phyloP scores from a whole-genome alignment of 2,329 filamentous ascomycete species.

The Karstenula rhodostoma region DNA sequence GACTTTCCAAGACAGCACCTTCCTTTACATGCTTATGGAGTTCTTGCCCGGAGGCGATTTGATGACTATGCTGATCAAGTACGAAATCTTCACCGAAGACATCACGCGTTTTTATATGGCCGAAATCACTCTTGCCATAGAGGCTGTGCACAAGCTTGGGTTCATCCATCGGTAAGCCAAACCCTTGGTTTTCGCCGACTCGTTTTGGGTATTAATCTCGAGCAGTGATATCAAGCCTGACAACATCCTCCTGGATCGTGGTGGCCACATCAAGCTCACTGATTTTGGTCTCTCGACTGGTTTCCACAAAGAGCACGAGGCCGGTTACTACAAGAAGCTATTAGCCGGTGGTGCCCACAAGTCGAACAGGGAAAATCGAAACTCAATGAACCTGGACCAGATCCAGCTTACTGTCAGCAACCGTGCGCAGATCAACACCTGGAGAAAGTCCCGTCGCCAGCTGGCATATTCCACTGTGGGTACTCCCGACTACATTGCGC shows the following conservation, averaged over 20 bases:
- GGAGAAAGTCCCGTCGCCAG: conserved; percentile 92
- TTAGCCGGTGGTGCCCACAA: conserved; percentile 71
- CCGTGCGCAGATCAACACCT: conserved; percentile 97
- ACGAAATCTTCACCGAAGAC: conserved; percentile 98
- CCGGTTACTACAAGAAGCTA: conserved; percentile 97
- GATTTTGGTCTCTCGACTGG: conserved; percentile 98
- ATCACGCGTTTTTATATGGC: conserved; percentile 99
- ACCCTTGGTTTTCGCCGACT: neutral
- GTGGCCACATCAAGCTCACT: conserved; percentile 96
- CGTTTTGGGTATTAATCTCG: conserved; percentile 33
- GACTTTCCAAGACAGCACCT: conserved; percentile 95
- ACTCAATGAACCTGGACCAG: conserved; percentile 94
- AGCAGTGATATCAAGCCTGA: conserved; percentile 96
- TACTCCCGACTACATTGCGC: conserved; percentile 97
- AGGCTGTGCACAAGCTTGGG: conserved; percentile 95
- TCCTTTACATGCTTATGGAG: conserved; percentile 99
- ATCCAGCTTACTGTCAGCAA: conserved; percentile 99
- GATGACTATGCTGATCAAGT: conserved; percentile 99
- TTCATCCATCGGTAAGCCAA: conserved; percentile 90
- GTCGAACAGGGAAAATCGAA: conserved; percentile 71
- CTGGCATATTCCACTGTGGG: conserved; percentile 99
- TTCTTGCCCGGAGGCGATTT: conserved; percentile 97
- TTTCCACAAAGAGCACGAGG: conserved; percentile 97
- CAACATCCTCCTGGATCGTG: conserved; percentile 94
- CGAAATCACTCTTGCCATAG: conserved; percentile 96